A percentile compares a stretch with the other conserved stretches of the same genome.
Conservation (phyloP, 2,329 filamentous ascomycete genomes). For the Paracoccidioides lutzii region DNA sequence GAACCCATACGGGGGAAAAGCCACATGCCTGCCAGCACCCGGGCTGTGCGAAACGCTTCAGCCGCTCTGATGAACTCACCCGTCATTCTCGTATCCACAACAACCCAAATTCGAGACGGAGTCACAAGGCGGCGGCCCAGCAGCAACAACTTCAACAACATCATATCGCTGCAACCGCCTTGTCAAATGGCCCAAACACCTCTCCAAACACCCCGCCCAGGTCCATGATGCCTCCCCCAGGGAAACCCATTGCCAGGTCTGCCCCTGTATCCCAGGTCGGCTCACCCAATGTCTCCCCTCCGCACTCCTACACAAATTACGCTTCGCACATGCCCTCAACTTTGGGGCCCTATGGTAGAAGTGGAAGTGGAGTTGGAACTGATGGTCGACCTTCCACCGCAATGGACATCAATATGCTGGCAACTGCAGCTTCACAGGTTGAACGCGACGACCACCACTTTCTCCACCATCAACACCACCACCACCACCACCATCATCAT, state of each 20-base stretch:
- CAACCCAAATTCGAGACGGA: slow-evolving; percentile 91
- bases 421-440: slow-evolving; percentile 56
- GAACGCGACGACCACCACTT: slow-evolving; percentile 45
- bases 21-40: slow-evolving; percentile 92
- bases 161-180: slow-evolving; percentile 31
- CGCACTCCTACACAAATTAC: slow-evolving; percentile 64
- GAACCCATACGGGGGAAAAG: slow-evolving; percentile 96
- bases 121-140: slow-evolving; percentile 56
- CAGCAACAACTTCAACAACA: slow-evolving; percentile 38
- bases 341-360: slow-evolving; percentile 42
- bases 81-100: slow-evolving; percentile 96
- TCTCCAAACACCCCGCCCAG: slow-evolving; percentile 32
- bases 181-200: slow-evolving; percentile 14
- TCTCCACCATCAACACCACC: no score
- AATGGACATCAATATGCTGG: slow-evolving; percentile 54
- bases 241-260: slow-evolving; percentile 71
- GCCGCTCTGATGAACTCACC: slow-evolving; percentile 88
- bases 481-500: no score
- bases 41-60: slow-evolving; percentile 94
- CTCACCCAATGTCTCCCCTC: slow-evolving; percentile 93
- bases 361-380: slow-evolving; percentile 26
- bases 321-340: slow-evolving; percentile 46
- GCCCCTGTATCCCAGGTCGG: slow-evolving; percentile 74
- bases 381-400: slow-evolving; percentile 29
- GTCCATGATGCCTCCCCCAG: slow-evolving; percentile 68